phyloP scores from a whole-genome alignment of 2,329 filamentous ascomycete genomes.

The Westerdykella aurantiaca region DNA sequence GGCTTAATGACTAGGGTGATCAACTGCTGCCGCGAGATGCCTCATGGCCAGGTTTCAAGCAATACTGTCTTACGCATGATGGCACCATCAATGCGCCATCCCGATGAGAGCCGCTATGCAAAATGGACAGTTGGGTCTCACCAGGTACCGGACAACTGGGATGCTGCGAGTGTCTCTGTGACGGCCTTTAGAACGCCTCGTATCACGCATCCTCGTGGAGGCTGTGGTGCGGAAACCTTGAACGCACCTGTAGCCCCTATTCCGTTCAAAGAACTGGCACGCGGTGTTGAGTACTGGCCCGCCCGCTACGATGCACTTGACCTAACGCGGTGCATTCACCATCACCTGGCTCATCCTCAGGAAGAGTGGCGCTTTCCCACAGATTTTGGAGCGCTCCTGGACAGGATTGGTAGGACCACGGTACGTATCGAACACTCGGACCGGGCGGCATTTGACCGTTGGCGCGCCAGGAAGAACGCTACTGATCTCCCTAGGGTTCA shows the following conservation, averaged over 20 bases:
- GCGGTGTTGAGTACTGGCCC: conserved; percentile 17
- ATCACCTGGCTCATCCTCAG: conserved; percentile 9
- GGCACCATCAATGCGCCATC: conserved; percentile 11
- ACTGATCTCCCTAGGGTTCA: too few relatives aligned
- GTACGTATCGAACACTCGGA: conserved; percentile 9
- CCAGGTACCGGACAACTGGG: conserved; percentile 3
- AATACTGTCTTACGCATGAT: conserved; percentile 18
- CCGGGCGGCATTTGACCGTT: conserved; percentile 6
- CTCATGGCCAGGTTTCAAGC: conserved; percentile 2
- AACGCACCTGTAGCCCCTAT: conserved; percentile 5
- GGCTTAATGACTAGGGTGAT: conserved; percentile 11
- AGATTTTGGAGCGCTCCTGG: conserved; percentile 16
- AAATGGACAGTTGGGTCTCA: conserved; percentile 2
- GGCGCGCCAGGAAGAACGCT: not conserved
- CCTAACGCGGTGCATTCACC: conserved; percentile 20
- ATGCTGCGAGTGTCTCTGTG: conserved; percentile 13
- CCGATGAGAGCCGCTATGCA: not conserved
- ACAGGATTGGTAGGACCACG: conserved; percentile 10
- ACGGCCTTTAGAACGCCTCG: conserved; percentile 11
- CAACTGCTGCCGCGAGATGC: conserved; percentile 14
- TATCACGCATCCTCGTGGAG: conserved; percentile 1
- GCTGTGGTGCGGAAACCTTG: not conserved
- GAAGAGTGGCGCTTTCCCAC: conserved; percentile 22
- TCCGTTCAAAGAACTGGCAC: conserved; percentile 14
- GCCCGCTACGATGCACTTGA: conserved; percentile 16